A percentile compares a stretch with the other conserved stretches of the same genome.
phyloP scores from a whole-genome alignment of 1,284 basidiomycete species.

The Chondrostereum purpureum region DNA sequence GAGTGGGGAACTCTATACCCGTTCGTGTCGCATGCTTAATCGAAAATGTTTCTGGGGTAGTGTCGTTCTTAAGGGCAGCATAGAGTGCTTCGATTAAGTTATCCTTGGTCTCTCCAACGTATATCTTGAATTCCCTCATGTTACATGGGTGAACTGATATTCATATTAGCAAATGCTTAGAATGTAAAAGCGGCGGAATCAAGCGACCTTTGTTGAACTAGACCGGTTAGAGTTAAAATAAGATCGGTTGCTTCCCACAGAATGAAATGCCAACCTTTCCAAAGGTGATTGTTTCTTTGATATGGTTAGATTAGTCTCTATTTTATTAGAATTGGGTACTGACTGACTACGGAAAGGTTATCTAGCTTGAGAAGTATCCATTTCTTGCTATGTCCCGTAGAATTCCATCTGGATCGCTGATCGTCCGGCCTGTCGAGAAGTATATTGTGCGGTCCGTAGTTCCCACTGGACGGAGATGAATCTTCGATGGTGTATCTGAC shows the following conservation, averaged over 20 bases:
- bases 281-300: slow-evolving; percentile 63
- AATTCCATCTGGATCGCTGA: slow-evolving; percentile 67
- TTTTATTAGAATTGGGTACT: slow-evolving; percentile 23
- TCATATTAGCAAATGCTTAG: slow-evolving; percentile 3
- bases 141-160: slow-evolving; percentile 70
- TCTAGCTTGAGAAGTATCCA: slow-evolving; percentile 68
- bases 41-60: slow-evolving; percentile 53
- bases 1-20: slow-evolving; percentile 54
- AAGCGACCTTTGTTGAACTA: slow-evolving; percentile 55
- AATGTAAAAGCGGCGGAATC: slow-evolving; percentile 1
- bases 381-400: slow-evolving; percentile 53
- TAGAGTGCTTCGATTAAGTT: slow-evolving; percentile 61
- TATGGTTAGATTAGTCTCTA: background rate
- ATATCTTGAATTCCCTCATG: slow-evolving; percentile 73
- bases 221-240: slow-evolving; percentile 4
- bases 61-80: slow-evolving; percentile 57
- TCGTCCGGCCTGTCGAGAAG: slow-evolving; percentile 56
- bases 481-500: slow-evolving; percentile 49
- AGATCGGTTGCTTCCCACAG: too few species aligned
- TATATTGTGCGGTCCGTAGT: slow-evolving; percentile 64
- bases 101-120: slow-evolving; percentile 55
- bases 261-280: slow-evolving; percentile 62
- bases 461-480: slow-evolving; percentile 63
- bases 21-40: slow-evolving; percentile 47
- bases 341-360: slow-evolving; percentile 55